Percentiles rank a stretch among this genome's conserved stretches.
Conservation (phyloP, 1,284 basidiomycete genomes). For the Rhodotorula sp. region DNA sequence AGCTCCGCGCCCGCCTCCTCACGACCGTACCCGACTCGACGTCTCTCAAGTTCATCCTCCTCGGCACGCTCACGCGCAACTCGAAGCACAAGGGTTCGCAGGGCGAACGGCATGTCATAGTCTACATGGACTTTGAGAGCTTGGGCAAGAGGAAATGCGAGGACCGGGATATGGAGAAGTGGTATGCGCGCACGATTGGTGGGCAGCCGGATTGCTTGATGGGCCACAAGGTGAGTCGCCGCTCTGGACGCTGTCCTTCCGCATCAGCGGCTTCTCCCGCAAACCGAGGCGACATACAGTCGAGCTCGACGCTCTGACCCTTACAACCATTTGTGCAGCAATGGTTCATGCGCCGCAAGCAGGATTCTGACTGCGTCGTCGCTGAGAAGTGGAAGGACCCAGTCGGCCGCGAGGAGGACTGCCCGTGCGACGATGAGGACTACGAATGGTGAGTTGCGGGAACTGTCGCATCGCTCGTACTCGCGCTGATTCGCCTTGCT, state of each 20-base stretch:
- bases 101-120: slow-evolving; percentile 66
- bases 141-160: slow-evolving; percentile 69
- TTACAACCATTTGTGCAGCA: slow-evolving; percentile 59
- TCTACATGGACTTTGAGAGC: slow-evolving; percentile 81
- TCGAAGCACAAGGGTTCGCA: slow-evolving; percentile 57
- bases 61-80: slow-evolving; percentile 68
- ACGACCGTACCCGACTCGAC: slow-evolving; percentile 88
- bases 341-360: slow-evolving; percentile 86
- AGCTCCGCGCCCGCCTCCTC: slow-evolving; percentile 69
- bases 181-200: slow-evolving; percentile 71
- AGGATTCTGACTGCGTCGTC: slow-evolving; percentile 84
- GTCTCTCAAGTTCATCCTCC: slow-evolving; percentile 84
- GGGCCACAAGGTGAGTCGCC: slow-evolving; percentile 75
- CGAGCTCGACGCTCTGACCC: slow-evolving; percentile 7
- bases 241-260: neutral
- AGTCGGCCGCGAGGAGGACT: slow-evolving; percentile 74
- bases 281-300: no score
- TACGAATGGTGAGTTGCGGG: slow-evolving; percentile 77
- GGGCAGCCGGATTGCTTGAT: slow-evolving; percentile 78
- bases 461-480: no score
- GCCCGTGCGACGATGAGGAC: slow-evolving; percentile 79
- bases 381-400: slow-evolving; percentile 87
- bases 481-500: neutral
- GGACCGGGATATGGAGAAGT: slow-evolving; percentile 76
- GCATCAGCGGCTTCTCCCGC: neutral